Conservation (phyloP, 2,329 filamentous ascomycete species). For the Aaosphaeria pasadenensis region DNA sequence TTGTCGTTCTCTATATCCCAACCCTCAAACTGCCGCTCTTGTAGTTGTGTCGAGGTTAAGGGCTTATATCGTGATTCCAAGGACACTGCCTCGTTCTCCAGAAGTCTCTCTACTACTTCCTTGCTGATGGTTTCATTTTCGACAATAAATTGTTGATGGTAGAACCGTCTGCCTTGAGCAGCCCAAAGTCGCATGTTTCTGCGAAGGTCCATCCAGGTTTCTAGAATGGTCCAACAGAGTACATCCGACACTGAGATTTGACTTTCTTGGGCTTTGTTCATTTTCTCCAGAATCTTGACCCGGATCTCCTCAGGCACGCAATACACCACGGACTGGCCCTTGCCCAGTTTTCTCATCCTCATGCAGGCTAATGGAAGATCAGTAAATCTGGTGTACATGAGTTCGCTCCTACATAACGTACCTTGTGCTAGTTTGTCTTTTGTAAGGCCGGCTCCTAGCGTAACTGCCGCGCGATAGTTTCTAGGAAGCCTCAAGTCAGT, state of each 20-base stretch:
- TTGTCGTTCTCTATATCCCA: slow-evolving; percentile 19
- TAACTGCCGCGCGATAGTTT: slow-evolving; percentile 63
- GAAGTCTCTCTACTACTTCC: slow-evolving; percentile 42
- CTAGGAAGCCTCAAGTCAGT: slow-evolving; percentile 63
- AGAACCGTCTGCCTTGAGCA: slow-evolving; percentile 54
- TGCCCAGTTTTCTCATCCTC: slow-evolving; percentile 66
- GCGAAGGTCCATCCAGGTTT: slow-evolving; percentile 53
- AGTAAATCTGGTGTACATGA: background rate
- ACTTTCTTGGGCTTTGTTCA: background rate
- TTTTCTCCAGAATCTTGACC: background rate
- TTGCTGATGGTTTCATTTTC: slow-evolving; percentile 12
- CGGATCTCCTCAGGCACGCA: slow-evolving; percentile 59
- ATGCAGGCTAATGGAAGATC: slow-evolving; percentile 50
- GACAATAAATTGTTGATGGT: slow-evolving; percentile 42
- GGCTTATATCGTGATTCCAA: slow-evolving; percentile 34
- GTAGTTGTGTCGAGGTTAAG: background rate
- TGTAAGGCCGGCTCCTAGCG: slow-evolving; percentile 60
- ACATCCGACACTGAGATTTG: slow-evolving; percentile 49
- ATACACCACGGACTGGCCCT: slow-evolving; percentile 64
- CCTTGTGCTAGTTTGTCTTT: slow-evolving; percentile 67
- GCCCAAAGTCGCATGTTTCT: slow-evolving; percentile 59
- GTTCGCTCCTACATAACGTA: slow-evolving; percentile 50
- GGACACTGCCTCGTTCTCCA: slow-evolving; percentile 55
- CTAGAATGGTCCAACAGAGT: slow-evolving; percentile 57
- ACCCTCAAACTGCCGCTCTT: background rate